Evolutionary conservation across 176 grass and related monocot genomes (phyloP), one percentile per base, ranked within the genome.

Genomic region (Alloteropsis semialata): DNA sequence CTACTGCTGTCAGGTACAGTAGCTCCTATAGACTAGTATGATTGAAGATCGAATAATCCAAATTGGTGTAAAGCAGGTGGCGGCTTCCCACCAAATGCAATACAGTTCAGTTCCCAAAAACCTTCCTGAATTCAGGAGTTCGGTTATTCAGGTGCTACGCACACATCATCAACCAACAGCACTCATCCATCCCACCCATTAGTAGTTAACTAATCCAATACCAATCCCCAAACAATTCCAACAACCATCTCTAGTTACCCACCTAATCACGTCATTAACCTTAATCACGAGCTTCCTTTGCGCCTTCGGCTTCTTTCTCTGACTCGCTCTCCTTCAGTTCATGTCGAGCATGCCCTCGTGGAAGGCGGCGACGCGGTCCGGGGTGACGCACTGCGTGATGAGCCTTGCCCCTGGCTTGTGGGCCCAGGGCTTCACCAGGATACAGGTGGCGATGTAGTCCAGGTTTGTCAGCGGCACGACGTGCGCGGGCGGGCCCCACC

Each of bases 391-490:
- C 85, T 94, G 95, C 4, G 95, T 92, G 74, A 98, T 97, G 46
- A 97, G 82, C 32, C 94, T 45, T 0, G 92, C 88, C 5, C 94
- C 94, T 25, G 85, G 88, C 76, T 94, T 97, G 65, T 92, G 92
- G 10, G 68, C 90, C 75, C 89, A 95, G 0, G 95, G 95, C 75
- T 84, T 87, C 9, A 98, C 92, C 29, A 98, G 82, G 18, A 98
- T 98, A 39, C 95, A 98, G 8, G 95, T 98, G 36, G 95, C 92
- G 30, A 95, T 95, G 81, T 93, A 95, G 83, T 98, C 95, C 11
- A 92, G 85, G 75, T 98, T 98, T 0, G 95, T 95, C n/a, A 98
- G 53, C 0, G 95, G 95, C 14, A 98, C 92, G 18, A 98, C 90
- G 75, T 98, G 92, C 8, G 85, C 90, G 1, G 95, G 95, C 3